A percentile compares a stretch with the other conserved stretches of the same genome.
Evolutionary conservation across 1,139 yeast species (phyloP).

Genomic region (Pichia terricola): DNA sequence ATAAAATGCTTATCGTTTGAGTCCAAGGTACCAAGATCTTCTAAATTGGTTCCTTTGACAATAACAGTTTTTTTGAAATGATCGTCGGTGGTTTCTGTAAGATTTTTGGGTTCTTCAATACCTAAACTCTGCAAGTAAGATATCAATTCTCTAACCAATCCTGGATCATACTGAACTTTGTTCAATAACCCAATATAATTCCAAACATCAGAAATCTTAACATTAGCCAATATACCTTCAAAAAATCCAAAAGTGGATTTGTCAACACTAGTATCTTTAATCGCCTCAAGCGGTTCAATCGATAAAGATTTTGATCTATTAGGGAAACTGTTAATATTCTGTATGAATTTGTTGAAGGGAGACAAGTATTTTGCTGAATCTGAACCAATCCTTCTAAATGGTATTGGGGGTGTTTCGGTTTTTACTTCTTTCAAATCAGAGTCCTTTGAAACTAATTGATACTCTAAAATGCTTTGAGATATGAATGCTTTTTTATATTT

Average conservation of each 20-base stretch:
- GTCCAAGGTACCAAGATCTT: slow-evolving; percentile 24
- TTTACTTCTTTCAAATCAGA: neutral
- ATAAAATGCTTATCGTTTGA: slow-evolving; percentile 19
- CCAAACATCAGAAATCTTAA: slow-evolving; percentile 23
- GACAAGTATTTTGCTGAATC: slow-evolving; percentile 14
- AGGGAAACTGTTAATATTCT: slow-evolving; percentile 22
- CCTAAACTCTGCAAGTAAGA: slow-evolving; percentile 30
- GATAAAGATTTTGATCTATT: slow-evolving; percentile 1
- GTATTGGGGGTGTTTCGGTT: neutral
- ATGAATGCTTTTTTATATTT: slow-evolving; percentile 12
- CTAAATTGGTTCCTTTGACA: slow-evolving; percentile 18
- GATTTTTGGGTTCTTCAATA: slow-evolving; percentile 3
- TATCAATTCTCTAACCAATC: slow-evolving; percentile 34
- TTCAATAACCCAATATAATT: slow-evolving; percentile 28
- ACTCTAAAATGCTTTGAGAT: slow-evolving; percentile 12
- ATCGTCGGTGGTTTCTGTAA: neutral
- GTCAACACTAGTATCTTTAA: neutral
- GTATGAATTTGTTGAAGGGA: slow-evolving; percentile 22
- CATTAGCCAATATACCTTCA: slow-evolving; percentile 8
- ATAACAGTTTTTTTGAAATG: slow-evolving; percentile 13
- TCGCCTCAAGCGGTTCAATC: neutral
- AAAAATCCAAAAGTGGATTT: neutral
- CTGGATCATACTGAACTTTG: slow-evolving; percentile 17
- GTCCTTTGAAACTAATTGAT: slow-evolving; percentile 1
- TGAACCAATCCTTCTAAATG: slow-evolving; percentile 5